A percentile compares a stretch with the other conserved stretches of the same genome.
phyloP scores from a whole-genome alignment of 2,329 filamentous ascomycete genomes.

The Thielaviopsis musarum region DNA sequence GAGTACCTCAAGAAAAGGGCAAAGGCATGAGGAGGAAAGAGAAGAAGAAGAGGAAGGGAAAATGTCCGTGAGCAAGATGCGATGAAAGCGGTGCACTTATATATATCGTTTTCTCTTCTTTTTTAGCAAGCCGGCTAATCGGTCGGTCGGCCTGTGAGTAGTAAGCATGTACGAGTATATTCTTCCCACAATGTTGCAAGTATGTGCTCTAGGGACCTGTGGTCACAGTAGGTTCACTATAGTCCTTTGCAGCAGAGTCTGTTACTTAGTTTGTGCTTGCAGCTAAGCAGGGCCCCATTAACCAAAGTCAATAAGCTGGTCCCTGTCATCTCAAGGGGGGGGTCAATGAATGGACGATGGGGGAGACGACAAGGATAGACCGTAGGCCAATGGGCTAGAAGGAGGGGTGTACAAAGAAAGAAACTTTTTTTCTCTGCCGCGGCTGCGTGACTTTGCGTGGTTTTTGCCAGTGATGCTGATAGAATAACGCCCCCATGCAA shows the following conservation, averaged over 20 bases:
- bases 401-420: background rate
- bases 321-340: background rate
- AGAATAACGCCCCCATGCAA: background rate
- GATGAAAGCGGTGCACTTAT: background rate
- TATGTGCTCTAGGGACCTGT: too few species aligned
- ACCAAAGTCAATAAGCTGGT: background rate
- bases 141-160: too few species aligned
- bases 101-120: background rate
- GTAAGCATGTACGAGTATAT: too few species aligned
- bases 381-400: background rate
- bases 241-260: background rate
- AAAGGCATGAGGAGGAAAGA: constrained; percentile 11
- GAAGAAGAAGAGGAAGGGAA: constrained; percentile 4
- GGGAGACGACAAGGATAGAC: background rate
- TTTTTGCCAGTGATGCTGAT: too few species aligned
- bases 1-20: constrained; percentile 13
- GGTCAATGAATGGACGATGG: background rate
- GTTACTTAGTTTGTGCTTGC: background rate
- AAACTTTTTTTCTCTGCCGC: too few species aligned
- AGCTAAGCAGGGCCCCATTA: background rate
- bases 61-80: background rate
- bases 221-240: too few species aligned
- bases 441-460: too few species aligned
- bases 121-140: too few species aligned
- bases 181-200: too few species aligned